Evolutionary conservation across 208 protist species (phyloP), one percentile per base, ranked within the genome.

Genomic region (Wallacemonas rigidus): DNA sequence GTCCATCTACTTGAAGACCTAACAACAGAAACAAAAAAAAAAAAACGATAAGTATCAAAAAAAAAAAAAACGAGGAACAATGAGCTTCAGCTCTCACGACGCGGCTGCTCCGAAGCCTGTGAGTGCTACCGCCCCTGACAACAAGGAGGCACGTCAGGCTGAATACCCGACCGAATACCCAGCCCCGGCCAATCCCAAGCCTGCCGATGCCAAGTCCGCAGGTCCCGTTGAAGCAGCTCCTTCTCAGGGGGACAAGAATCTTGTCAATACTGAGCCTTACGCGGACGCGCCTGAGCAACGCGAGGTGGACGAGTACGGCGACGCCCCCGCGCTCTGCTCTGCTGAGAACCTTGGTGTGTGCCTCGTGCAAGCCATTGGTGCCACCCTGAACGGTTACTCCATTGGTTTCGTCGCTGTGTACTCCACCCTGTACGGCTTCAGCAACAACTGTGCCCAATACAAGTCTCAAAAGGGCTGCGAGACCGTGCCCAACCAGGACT

Each of bases 371-470:
- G 58, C 72, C 9, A 50, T 76, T 53, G 74, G 74, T 26, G 81
- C 74, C 15, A 61, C 61, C 3, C 56, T 86, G 53, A 58, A 58
- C 72, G 91, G 91, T 41, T 90, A 86, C 79, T 81, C 76, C 40
- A 92, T 91, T 63, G 88, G 88, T 39, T 94, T 92, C 43, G 88
- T 95, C 45, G 81, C 70, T 48, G 85, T 93, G 17, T 92, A 93
- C 76, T 75, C 81, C 2, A 80, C 77, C 11, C 53, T 93, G 26
- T 92, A 87, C 78, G 71, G 76, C 43, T 79, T 71, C 45, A 83
- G 80, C 55, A 88, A 75, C 38, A 88, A 91, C 68, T 95, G 91
- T 76, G 76, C 76, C 14, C 9, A 41, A 3, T 90, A 80, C 81
- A 62, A 70, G 15, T 57, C 44, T 12, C 38, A 77, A 65, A 71